Evolutionary conservation across 768 basidiomycete genomes (phyloP), one percentile per base, ranked within the genome.

Genomic region (Panaeolus cyanescens): DNA sequence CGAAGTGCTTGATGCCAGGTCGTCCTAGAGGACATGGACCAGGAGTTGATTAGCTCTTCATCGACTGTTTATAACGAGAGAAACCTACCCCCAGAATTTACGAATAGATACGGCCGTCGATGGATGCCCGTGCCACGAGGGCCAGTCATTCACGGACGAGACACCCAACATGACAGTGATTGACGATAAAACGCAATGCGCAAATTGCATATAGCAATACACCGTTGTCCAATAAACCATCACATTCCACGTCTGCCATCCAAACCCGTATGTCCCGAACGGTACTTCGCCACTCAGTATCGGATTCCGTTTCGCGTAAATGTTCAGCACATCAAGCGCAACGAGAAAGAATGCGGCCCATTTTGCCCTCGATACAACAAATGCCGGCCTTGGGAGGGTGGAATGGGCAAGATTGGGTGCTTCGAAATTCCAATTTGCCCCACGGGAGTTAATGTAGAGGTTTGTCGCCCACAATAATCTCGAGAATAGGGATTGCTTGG

Each of bases 11-110:
- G 77, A 59, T 79, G 78, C 76, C 77, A 79, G 0, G 70, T 69
- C 33, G 70, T 72, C 28, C 77, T 60, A 17, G 30, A 54, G 19
- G 30, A 9, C 30, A 32, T 50, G 22, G 33, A 39, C n/a, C 33
- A 57, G 22, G 32, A 42, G 32, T 74, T 75, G 77, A 80, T 36
- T 42, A n/a, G 17, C 37, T 3, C 6, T 8, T 42, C 13, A 20
- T 17, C 12, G 19, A 42, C n/a, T n/a, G 19, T n/a, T 42, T 20
- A 4, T 8, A 12, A 25, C 19, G 6, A 42, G 9, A 7, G 59
- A 9, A 15, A 69, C 74, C 61, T 61, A 80, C 80, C 78, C 72
- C 80, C 79, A 80, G 34, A 78, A 73, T 9, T 69, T 69, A 20
- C 75, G 71, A 13, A 81, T 61, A 0, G 76, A 75, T 55, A 75